Evolutionary conservation across 2,329 filamentous ascomycete species (phyloP), one percentile per base, ranked within the genome.

Genomic region (Phialophora chinensis): DNA sequence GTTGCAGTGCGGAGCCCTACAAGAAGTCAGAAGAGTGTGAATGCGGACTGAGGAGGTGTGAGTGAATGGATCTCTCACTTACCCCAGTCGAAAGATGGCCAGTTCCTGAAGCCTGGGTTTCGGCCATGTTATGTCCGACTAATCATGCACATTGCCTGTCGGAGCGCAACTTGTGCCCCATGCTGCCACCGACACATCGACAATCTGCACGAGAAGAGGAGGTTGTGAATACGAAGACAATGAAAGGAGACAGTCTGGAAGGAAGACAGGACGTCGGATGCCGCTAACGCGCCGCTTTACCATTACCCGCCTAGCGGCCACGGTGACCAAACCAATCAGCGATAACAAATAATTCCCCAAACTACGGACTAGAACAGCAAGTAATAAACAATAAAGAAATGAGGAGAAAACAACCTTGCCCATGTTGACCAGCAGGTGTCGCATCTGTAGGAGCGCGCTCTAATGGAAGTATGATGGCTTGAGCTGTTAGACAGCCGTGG

Each of bases 281-380:
- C 58, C 38, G 23, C 35, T 42, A 42, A 27, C 8, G 23, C 33
- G 53, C 33, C 27, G 38, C 53, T 63, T 63, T 63, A 49, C 52
- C 53, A 25, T 23, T 35, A 42, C n/a, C 31, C 25, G 53, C 25
- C 38, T 63, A 63, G 61, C 49, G 49, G 20, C 60, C n/a, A 17
- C 8, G 38, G 38, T 44, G 1, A 17, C 59, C 1, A 29, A 17
- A n/a, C 33, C 31, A 62, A 60, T 65, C 35, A 60, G n/a, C 57
- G 27, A 10, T 25, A 10, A n/a, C 38, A 14, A 1, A 20, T n/a
- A 14, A 56, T 7, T 49, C n/a, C 25, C 33, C 33, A 2, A 8
- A 10, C 33, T 20, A n/a, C 5, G 6, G 14, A n/a, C 38, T n/a
- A 44, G 17, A 17, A 8, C 38, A 44, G 38, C 38, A 44, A 44